Conservation (phyloP, 495 filamentous ascomycete species). For the Lasiosphaeria miniovina region DNA sequence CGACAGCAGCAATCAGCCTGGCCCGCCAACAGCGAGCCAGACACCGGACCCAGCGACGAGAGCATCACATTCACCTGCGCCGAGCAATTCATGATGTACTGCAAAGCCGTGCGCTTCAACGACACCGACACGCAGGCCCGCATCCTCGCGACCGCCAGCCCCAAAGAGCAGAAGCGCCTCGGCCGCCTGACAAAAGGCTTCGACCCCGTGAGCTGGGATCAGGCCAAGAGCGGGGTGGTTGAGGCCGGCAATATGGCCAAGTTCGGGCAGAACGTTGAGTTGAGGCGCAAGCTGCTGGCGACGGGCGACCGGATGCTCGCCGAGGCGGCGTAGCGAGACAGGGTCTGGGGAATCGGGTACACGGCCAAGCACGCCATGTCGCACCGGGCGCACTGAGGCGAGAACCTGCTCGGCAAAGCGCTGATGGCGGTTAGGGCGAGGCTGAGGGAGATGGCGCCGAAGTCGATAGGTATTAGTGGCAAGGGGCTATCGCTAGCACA, state of each 20-base stretch:
- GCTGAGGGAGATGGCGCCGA: conserved; percentile 10
- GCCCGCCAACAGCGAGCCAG: too few species aligned
- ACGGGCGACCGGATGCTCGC: conserved; percentile 29
- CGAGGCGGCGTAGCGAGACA: conserved; percentile 30
- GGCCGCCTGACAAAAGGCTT: conserved; percentile 28
- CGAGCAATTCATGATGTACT: conserved; percentile 42
- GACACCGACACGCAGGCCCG: conserved; percentile 22
- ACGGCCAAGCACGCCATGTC: conserved; percentile 28
- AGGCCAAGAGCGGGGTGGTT: conserved; percentile 31
- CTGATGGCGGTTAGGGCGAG: conserved; percentile 30
- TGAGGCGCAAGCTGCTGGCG: conserved; percentile 27
- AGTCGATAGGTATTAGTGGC: not conserved
- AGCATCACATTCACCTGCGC: conserved; percentile 27
- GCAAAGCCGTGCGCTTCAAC: conserved; percentile 31
- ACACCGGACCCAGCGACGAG: too few species aligned
- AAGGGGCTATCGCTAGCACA: too few species aligned
- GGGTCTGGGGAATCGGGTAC: conserved; percentile 38
- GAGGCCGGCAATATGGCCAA: conserved; percentile 31
- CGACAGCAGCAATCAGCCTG: not conserved
- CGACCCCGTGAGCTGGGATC: conserved; percentile 21
- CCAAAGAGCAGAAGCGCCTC: conserved; percentile 32
- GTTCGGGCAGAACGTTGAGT: conserved; percentile 31
- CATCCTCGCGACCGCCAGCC: conserved; percentile 23
- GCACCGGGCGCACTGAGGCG: conserved; percentile 26
- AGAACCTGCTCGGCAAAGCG: conserved; percentile 31